Percentiles rank a stretch among this genome's conserved stretches.
Evolutionary conservation across 192 early-diverging fungal species (phyloP).

Genomic region (Mortierella claussenii): DNA sequence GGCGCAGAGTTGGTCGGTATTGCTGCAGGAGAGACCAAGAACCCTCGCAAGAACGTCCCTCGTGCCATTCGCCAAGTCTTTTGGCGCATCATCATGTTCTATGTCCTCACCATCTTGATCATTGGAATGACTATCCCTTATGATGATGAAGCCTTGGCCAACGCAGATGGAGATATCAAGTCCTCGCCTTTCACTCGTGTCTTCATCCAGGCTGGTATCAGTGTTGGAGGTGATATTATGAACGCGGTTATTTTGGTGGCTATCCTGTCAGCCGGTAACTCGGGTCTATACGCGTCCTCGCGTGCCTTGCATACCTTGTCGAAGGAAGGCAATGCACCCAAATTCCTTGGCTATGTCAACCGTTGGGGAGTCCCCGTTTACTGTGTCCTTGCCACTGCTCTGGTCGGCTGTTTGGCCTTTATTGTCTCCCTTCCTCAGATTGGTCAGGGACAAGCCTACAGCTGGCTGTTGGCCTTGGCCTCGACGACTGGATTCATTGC

Average conservation of each 20-base stretch:
- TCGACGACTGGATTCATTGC: slow-evolving; percentile 80
- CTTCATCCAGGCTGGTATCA: slow-evolving; percentile 67
- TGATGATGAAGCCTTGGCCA: slow-evolving; percentile 64
- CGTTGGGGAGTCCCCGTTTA: slow-evolving; percentile 70
- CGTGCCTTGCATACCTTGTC: slow-evolving; percentile 82
- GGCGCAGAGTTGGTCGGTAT: slow-evolving; percentile 93
- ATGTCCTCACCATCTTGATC: slow-evolving; percentile 82
- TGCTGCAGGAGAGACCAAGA: slow-evolving; percentile 88
- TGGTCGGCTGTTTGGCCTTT: slow-evolving; percentile 70
- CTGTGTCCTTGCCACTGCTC: slow-evolving; percentile 66
- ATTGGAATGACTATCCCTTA: slow-evolving; percentile 89
- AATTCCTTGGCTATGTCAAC: slow-evolving; percentile 65
- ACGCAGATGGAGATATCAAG: slow-evolving; percentile 56
- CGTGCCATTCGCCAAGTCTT: slow-evolving; percentile 82
- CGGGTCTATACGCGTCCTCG: slow-evolving; percentile 82
- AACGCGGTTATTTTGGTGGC: slow-evolving; percentile 74
- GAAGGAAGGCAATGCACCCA: slow-evolving; percentile 76
- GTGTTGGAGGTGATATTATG: slow-evolving; percentile 69
- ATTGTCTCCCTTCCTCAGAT: slow-evolving; percentile 62
- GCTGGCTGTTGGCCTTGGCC: slow-evolving; percentile 67
- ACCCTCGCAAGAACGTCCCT: slow-evolving; percentile 83
- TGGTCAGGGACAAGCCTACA: slow-evolving; percentile 73
- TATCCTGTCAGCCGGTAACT: slow-evolving; percentile 80
- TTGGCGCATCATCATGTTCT: slow-evolving; percentile 88
- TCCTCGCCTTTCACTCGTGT: slow-evolving; percentile 77